Evolutionary conservation across 2,329 filamentous ascomycete species (phyloP), one percentile per base, ranked within the genome.

Genomic region (Purpureocillium takamizusanense): DNA sequence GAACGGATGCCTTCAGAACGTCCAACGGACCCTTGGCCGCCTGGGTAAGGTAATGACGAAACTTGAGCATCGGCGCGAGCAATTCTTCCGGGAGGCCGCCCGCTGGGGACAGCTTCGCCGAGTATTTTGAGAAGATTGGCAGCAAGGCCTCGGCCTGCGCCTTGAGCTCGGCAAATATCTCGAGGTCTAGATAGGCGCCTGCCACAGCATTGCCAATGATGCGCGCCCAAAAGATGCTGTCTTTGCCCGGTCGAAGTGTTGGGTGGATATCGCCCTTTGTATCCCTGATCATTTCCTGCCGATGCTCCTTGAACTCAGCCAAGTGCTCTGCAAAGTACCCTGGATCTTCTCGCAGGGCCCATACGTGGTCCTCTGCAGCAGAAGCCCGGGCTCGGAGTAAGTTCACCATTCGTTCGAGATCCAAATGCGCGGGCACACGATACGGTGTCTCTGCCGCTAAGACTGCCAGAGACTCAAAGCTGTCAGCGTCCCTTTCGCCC

Each of bases 331-430:
- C 53, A 44, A 79, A 80, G 52, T 78, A 79, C 1, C 55, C 55
- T 0, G 76, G 75, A 48, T 81, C 77, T 46, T 81, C 76, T 7
- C 75, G 63, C 3, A 81, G 54, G 0, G 62, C 48, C 65, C 66
- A 74, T 0, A 78, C 32, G 45, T 78, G 71, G 50, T 80, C 74
- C 39, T 74, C 65, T 1, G 65, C 63, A 4, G 61, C 60, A 0
- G 57, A 48, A 1, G 47, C 47, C 42, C 59, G 65, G 1, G 69
- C 68, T 2, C 49, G 50, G 1, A 75, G 54, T 4, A 79, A 46
- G 2, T 54, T 49, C 30, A 63, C 55, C 1, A 80, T 54, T 0
- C 62, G 60, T 0, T 35, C 44, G 1, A 78, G 51, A 43, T 78
- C 63, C 0, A 77, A 50, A 3, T 51, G 46, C 0, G 61, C 56